These are phyloP conservation scores for Colletotrichum sp. DNA, from an alignment of 2,329 filamentous ascomycete species.

Conservation along the genomic window DNA sequence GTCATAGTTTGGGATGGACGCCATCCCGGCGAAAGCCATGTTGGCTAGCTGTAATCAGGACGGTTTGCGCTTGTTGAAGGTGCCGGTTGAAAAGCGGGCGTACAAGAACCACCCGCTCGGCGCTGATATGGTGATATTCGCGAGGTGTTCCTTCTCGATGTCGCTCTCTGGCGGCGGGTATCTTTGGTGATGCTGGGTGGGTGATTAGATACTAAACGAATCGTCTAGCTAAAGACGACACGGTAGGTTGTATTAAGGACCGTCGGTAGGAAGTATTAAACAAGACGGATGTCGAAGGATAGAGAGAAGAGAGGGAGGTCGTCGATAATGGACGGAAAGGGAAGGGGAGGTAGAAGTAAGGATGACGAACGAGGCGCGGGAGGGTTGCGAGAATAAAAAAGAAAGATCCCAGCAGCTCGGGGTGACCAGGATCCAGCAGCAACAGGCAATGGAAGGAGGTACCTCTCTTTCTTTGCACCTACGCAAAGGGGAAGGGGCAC, in stretches of 20 bases:
- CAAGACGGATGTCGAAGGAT: neutral
- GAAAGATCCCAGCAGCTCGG: conserved; percentile 10
- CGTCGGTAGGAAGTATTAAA: neutral
- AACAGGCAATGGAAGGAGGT: neutral
- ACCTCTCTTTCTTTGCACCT: neutral
- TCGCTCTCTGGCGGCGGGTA: neutral
- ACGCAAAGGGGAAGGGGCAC: neutral
- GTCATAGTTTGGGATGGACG: conserved; percentile 51
- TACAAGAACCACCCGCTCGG: neutral
- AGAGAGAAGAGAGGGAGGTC: neutral
- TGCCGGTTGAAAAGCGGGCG: neutral
- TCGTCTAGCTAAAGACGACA: neutral
- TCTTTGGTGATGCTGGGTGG: neutral
- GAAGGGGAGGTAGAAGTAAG: conserved; percentile 2
- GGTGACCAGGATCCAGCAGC: neutral
- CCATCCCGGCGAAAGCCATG: conserved; percentile 47
- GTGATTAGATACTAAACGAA: conserved; percentile 5
- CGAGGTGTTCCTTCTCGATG: neutral
- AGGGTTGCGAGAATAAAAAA: conserved; percentile 1
- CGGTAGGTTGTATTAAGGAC: neutral
- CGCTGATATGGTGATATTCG: neutral
- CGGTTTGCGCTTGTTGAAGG: neutral
- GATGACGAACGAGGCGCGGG: neutral
- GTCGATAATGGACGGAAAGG: neutral
- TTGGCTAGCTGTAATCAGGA: neutral